phyloP scores from a whole-genome alignment of 345 rosid species.

The Eucalyptus marginata region DNA sequence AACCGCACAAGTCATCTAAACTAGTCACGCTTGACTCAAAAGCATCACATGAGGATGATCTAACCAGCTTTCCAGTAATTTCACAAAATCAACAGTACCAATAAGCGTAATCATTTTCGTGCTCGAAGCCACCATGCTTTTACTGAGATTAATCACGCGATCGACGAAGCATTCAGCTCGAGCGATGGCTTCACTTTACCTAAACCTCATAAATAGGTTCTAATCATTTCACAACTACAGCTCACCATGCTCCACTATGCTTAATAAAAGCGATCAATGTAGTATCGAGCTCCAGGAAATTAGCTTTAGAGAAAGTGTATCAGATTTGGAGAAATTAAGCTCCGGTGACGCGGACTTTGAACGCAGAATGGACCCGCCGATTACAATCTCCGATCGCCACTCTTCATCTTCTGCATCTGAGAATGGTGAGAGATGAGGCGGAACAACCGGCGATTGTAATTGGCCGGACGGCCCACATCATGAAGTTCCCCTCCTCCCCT shows the following conservation, averaged over 20 bases:
- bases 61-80: too few species aligned
- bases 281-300: too few species aligned
- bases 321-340: too few species aligned
- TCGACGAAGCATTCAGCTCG: too few species aligned
- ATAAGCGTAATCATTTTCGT: neutral
- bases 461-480: neutral
- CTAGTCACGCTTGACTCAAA: neutral
- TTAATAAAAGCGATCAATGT: too few species aligned
- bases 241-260: too few species aligned
- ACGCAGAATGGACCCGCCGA: neutral
- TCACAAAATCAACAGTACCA: neutral
- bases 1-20: neutral
- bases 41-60: fast-evolving
- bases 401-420: neutral
- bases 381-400: neutral
- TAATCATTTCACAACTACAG: too few species aligned
- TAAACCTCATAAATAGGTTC: too few species aligned
- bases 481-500: too few species aligned
- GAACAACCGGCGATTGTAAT: neutral
- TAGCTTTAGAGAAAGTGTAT: too few species aligned
- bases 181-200: too few species aligned
- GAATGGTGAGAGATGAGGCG: neutral
- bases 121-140: neutral
- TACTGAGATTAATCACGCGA: neutral
- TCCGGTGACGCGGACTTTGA: too few species aligned